Evolutionary conservation across 108 stramenopile genomes (phyloP), one percentile per base, ranked within the genome.

Genomic region (Licmophora abbreviata): DNA sequence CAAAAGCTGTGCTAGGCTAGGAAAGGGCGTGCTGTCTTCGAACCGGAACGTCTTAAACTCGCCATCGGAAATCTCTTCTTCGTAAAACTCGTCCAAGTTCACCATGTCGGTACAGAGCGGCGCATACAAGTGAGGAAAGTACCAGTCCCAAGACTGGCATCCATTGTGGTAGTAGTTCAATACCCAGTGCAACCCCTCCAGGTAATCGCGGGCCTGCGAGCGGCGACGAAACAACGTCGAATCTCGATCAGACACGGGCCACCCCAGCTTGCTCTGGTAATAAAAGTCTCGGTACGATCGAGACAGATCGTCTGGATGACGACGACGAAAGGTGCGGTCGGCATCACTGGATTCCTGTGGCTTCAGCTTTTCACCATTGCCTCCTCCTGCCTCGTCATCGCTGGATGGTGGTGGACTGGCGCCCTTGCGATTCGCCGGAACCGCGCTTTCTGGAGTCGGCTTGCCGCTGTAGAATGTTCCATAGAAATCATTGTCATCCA

Each of bases 161-260:
- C 98, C 98, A 46, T 90, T 68, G 71, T 99, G 95, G 63, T 99
- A 99, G 66, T 99, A 99, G 37, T 81, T 75, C 59, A 95, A 55
- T 34, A 74, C 74, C 98, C 98, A 99, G 61, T 94, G 92, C 10
- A 97, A 61, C 5, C 94, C 96, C 60, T 96, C 94, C 24, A 95
- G 47, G 52, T 85, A 95, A 48, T 92, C 81, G 11, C 85, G 66
- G 24, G 69, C 92, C 52, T 95, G 73, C 15, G 80, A 74, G 44
- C 85, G 72, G 3, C 86, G 74, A 29, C 69, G 58, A 43, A 69
- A 58, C 18, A 76, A 61, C 17, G 79, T 81, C 6, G 54, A 49
- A 48, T 71, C 77, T 26, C 82, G 70, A 44, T 90, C 79, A 25
- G 69, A 74, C 18, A 71, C 74, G 15, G 47, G 41, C 35, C 95